These are phyloP conservation scores for Annulohypoxylon truncatum DNA, from an alignment of 2,329 filamentous ascomycete species.

Conservation along the genomic window DNA sequence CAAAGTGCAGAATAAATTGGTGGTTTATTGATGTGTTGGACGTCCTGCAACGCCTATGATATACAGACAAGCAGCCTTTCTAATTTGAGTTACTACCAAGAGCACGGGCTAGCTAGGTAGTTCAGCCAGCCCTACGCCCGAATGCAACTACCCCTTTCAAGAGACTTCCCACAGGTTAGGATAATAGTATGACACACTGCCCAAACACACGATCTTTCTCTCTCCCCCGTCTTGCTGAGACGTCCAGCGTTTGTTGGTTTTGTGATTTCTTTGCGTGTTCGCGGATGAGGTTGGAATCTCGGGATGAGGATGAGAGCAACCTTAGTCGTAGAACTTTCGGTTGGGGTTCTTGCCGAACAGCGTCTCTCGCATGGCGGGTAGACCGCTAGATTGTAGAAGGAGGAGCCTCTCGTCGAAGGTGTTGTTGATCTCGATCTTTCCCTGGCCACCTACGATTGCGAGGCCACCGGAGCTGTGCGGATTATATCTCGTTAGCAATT, in stretches of 20 bases:
- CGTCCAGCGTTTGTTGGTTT: slow-evolving; percentile 15
- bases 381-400: slow-evolving; percentile 84
- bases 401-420: slow-evolving; percentile 92
- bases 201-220: slow-evolving; percentile 12
- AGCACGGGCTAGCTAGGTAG: slow-evolving; percentile 13
- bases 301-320: not conserved
- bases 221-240: slow-evolving; percentile 8
- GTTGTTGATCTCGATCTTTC: slow-evolving; percentile 99
- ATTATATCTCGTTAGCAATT: slow-evolving; percentile 17
- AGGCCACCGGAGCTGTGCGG: slow-evolving; percentile 81
- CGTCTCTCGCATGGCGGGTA: slow-evolving; percentile 85
- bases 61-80: slow-evolving; percentile 32
- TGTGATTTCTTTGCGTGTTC: not conserved
- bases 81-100: slow-evolving; percentile 25
- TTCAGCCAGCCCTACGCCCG: slow-evolving; percentile 7
- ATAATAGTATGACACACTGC: slow-evolving; percentile 22
- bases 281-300: not conserved
- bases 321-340: slow-evolving; percentile 92
- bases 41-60: slow-evolving; percentile 37
- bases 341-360: slow-evolving; percentile 96
- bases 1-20: slow-evolving; percentile 2
- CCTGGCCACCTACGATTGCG: slow-evolving; percentile 80
- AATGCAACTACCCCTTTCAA: slow-evolving; percentile 28
- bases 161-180: slow-evolving; percentile 9
- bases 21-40: slow-evolving; percentile 33